Evolutionary conservation across 2,329 filamentous ascomycete genomes (phyloP), one percentile per base, ranked within the genome.

Genomic region (Boeremia exigua): DNA sequence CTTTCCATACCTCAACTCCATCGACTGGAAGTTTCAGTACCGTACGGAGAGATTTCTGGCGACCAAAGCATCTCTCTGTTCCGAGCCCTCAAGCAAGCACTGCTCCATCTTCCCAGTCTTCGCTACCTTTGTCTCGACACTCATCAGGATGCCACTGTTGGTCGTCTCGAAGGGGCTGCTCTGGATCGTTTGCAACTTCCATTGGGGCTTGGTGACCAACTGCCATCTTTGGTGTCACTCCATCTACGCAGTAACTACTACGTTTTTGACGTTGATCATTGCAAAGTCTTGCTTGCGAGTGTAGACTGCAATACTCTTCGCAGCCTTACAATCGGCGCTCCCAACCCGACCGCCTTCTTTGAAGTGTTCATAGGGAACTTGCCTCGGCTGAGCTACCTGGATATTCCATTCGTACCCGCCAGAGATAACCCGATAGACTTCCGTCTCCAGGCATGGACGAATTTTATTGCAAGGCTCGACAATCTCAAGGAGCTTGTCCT

Each of bases 191-290:
- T 59, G 8, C 56, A 65, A 10, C 37, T 65, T 3, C 61, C 62
- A 15, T 37, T 67, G 2, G 28, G 44, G 3, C 23, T 39, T 33
- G 37, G 38, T 2, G 62, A 65, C 25, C 33, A 30, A 11, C 38
- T 66, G 1, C 63, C 61, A 3, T 12, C 51, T 2, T 43, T 65
- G 2, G 47, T 58, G 14, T 48, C 60, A 5, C 42, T 65, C 4
- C 28, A 42, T 1, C 29, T 67, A 3, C 30, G 53, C 29, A 54
- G 58, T 3, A 60, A n/a, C 5, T 49, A 32, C 12, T 66, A 65
- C 36, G 30, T n/a, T 32, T 56, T 64, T 9, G 49, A 53, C 39
- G 10, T 43, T 2, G 14, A 48, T 0, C 63, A 66, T 28, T 65
- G 60, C 15, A 11, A 19, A 5, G 27, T 3, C 2, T 53, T 62